Evolutionary conservation across 352 stramenopile genomes (phyloP).

Genomic region (Pythium coloratum): DNA sequence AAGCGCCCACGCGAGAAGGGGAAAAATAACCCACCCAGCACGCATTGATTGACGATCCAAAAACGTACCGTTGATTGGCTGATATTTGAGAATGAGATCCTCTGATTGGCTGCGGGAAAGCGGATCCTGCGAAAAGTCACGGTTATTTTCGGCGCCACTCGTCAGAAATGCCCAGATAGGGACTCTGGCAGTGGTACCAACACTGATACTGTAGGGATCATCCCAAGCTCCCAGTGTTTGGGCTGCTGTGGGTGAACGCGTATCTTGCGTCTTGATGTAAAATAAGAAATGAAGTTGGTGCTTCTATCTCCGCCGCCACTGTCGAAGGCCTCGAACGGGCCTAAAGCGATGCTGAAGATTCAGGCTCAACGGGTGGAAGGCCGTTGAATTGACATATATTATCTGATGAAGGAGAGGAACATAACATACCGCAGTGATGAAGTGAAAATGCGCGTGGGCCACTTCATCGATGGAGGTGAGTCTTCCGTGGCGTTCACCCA

Average conservation of each 20-base stretch:
- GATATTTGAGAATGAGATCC: background rate
- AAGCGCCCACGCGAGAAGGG: conserved; percentile 19
- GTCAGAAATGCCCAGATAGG: background rate
- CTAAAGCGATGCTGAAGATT: background rate
- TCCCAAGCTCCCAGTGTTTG: background rate
- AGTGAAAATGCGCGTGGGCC: background rate
- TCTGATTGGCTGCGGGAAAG: conserved; percentile 5
- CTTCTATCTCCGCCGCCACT: background rate
- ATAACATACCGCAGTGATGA: background rate
- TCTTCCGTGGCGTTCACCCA: background rate
- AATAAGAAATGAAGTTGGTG: background rate
- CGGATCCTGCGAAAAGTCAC: conserved; percentile 31
- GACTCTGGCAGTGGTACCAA: background rate
- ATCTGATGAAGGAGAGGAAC: background rate
- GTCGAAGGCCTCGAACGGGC: background rate
- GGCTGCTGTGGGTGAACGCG: background rate
- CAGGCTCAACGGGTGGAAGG: background rate
- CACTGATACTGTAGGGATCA: background rate
- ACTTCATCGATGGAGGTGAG: background rate
- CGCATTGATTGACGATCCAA: conserved; percentile 26
- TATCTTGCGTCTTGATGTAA: background rate
- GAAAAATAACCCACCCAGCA: conserved; percentile 19
- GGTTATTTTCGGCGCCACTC: conserved; percentile 22
- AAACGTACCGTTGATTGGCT: background rate
- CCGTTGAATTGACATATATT: background rate